These are phyloP conservation scores for Coelastrella sp. DNA, from an alignment of 139 green algal genomes.

Conservation along the genomic window DNA sequence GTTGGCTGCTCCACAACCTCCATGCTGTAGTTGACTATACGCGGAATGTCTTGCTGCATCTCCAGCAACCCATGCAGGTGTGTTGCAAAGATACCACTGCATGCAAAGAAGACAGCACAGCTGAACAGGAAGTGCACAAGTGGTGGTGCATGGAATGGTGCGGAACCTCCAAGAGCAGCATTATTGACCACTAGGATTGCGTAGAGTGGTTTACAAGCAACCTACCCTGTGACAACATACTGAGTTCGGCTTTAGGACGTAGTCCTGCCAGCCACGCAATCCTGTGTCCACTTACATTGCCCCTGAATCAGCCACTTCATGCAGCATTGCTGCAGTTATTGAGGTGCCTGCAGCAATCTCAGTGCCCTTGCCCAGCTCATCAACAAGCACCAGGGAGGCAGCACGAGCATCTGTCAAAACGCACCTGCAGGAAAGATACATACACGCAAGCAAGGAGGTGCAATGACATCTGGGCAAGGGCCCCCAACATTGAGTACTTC, in stretches of 20 bases:
- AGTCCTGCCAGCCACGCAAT: too few relatives aligned
- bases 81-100: constrained; percentile 88
- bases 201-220: too few relatives aligned
- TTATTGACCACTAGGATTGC: too few relatives aligned
- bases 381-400: constrained; percentile 82
- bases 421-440: background rate
- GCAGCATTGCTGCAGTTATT: constrained; percentile 70
- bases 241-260: too few relatives aligned
- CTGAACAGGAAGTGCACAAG: too few relatives aligned
- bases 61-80: constrained; percentile 89
- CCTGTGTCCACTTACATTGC: too few relatives aligned
- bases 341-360: constrained; percentile 79
- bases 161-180: too few relatives aligned
- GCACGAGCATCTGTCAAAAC: background rate
- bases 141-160: too few relatives aligned
- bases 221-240: too few relatives aligned
- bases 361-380: constrained; percentile 96
- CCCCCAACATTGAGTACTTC: too few relatives aligned
- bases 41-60: constrained; percentile 50
- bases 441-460: too few relatives aligned
- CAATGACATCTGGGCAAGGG: too few relatives aligned
- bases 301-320: background rate
- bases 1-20: constrained; percentile 28
- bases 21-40: constrained; percentile 47
- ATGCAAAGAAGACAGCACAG: constrained; percentile 45